Base-by-base conservation (phyloP, 257 asterid genomes). In the Primulina tabacum region DNA sequence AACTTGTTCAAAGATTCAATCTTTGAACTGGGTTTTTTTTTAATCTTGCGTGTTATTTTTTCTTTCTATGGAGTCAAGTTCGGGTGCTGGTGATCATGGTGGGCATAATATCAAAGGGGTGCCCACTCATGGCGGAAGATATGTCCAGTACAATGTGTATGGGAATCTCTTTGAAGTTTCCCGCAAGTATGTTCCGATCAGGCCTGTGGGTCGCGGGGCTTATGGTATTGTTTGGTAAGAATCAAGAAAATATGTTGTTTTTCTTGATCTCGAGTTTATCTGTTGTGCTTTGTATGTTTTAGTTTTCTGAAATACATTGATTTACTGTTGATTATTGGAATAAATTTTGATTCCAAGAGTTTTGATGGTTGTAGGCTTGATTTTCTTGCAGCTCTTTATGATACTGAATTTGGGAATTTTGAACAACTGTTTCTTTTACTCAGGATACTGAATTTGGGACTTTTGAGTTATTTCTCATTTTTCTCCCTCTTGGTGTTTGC, bases 201-300 rank as follows among this genome's bases (percentile, higher is more conserved):
- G 89, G 82, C 96, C 95, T 1, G 92, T 89, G 7, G 96, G 96
- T 1, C 90, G 96, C 72, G 96, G 96, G 26, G 96, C 95, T 75
- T 82, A 81, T 72, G 96, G 96, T 76, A 87, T 87, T 67, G 90
- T 89, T 79, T 89, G 96, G 96, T 89, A 76, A 76, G 58, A 28
- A 64, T 71, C 68, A 10, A 28, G 3, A 26, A 30, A 4, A 57
- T 70, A 29, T 32, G 34, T 7, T 11, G 18, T 10, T 65, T 59
- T 60, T 56, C 47, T 64, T 68, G 57, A 17, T 12, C 21, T 71
- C 40, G 18, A 9, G 72, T 50, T 40, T 5, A 61, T 67, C 35
- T 32, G 8, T 29, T 6, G 62, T 32, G 38, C 34, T 34, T 34
- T 9, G 40, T 60, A 21, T 62, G 10, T 61, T 65, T 0, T 37